Evolutionary conservation across 1,284 basidiomycete species (phyloP), one percentile per base, ranked within the genome.

Genomic region (Tremellales sp.): DNA sequence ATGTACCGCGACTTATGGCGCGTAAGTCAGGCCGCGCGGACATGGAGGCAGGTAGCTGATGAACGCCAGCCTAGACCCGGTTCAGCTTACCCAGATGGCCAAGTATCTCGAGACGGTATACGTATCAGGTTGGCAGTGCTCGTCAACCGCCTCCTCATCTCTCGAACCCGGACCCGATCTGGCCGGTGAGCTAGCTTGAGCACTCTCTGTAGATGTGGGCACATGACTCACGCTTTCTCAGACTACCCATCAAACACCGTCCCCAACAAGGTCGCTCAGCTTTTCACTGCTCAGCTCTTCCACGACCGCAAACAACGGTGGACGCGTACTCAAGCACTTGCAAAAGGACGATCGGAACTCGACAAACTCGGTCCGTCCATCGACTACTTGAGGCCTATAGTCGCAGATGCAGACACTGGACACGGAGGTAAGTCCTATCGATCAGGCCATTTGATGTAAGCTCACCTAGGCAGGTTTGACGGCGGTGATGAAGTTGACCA

Each of bases 121-220:
- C 71, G 81, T 99, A 23, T 96, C 90, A 35, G 94, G 94, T 23
- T 99, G 94, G 93, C 89, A 81, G 84, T 89, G 87, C 22, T 82
- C 84, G 31, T 88, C 85, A 40, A 97, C 92, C 52, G 81, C 92
- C 49, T 79, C 90, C 45, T 90, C 89, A 22, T 96, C 92, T 65
- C 93, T 97, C 67, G 96, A 98, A 76, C 93, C 97, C 47, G 94
- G 94, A 40, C 94, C 94, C 35, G 94, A 98, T 78, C 84, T 98
- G 68, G 96, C 93, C 27, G 72, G 89, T 88, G 64, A 64, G 70
- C 62, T 11, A n/a, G 0, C n/a, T n/a, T n/a, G n/a, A n/a, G n/a
- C n/a, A n/a, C n/a, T n/a, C n/a, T n/a, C n/a, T n/a, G n/a, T n/a
- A n/a, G 19, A 12, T 19, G 11, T 31, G 13, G 24, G 39, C 6